Percentiles rank a stretch among this genome's conserved stretches.
phyloP scores from a whole-genome alignment of 305 asterid species.

The Fraxinus sp. region DNA sequence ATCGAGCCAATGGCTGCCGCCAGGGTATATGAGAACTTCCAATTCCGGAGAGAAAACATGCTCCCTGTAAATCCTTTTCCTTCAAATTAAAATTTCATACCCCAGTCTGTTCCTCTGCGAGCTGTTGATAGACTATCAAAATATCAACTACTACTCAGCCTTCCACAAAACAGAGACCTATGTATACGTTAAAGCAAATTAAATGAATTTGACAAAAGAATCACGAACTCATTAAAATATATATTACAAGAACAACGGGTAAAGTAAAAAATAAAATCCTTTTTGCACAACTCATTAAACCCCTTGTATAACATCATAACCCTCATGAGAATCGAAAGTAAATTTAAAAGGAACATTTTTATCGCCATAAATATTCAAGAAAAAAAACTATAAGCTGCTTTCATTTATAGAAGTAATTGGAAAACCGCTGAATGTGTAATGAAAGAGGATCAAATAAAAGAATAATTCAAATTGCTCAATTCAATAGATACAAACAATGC shows the following conservation, averaged over 20 bases:
- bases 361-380: background rate
- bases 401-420: background rate
- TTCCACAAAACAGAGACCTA: constrained; percentile 24
- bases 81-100: constrained; percentile 12
- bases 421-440: background rate
- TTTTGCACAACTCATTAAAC: background rate
- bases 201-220: background rate
- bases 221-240: background rate
- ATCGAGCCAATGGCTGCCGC: constrained; percentile 57
- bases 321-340: background rate
- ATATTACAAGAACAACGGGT: background rate
- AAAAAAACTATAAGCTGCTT: background rate
- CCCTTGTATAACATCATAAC: background rate
- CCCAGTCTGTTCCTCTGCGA: constrained; percentile 11
- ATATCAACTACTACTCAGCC: constrained; percentile 8
- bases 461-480: background rate
- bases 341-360: background rate
- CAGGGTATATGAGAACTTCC: constrained; percentile 86
- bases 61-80: constrained; percentile 37
- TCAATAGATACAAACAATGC: constrained; percentile 5
- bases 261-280: background rate
- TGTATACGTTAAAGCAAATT: background rate
- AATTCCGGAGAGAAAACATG: constrained; percentile 75
- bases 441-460: constrained; percentile 8
- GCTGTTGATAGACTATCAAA: constrained; percentile 14